These are phyloP conservation scores for Mucor lusitanicus DNA, from an alignment of 371 early-diverging fungal species.

Conservation along the genomic window DNA sequence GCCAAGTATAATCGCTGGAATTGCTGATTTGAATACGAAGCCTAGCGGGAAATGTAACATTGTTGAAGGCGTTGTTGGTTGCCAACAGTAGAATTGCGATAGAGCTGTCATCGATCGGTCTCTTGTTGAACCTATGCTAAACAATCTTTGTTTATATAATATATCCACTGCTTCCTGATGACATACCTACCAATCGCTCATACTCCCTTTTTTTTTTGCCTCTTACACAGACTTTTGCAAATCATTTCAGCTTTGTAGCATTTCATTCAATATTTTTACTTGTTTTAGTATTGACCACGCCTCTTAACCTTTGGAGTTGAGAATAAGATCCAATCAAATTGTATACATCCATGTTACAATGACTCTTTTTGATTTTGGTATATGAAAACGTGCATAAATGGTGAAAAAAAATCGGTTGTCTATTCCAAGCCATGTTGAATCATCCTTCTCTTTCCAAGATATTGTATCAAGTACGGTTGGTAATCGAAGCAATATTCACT, in stretches of 20 bases:
- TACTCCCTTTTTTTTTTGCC: too few relatives aligned
- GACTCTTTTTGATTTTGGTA: background rate
- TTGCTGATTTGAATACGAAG: too few relatives aligned
- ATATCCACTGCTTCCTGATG: too few relatives aligned
- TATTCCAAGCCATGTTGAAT: background rate
- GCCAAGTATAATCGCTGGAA: too few relatives aligned
- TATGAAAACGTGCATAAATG: background rate
- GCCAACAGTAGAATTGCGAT: too few relatives aligned
- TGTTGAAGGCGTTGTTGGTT: too few relatives aligned
- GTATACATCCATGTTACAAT: background rate
- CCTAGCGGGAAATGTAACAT: too few relatives aligned
- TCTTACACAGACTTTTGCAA: too few relatives aligned
- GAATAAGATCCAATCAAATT: background rate
- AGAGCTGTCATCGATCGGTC: too few relatives aligned
- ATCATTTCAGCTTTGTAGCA: background rate
- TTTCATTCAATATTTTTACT: background rate
- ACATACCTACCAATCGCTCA: too few relatives aligned
- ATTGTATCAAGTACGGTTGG: background rate
- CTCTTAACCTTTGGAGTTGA: background rate
- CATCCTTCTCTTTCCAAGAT: background rate
- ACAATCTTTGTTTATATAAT: too few relatives aligned
- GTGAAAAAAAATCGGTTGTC: background rate
- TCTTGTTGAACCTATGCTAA: too few relatives aligned
- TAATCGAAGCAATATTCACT: background rate
- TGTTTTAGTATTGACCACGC: slow-evolving; percentile 6